Evolutionary conservation across 2,329 filamentous ascomycete species (phyloP), one percentile per base, ranked within the genome.

Genomic region (Fusarium sp.): DNA sequence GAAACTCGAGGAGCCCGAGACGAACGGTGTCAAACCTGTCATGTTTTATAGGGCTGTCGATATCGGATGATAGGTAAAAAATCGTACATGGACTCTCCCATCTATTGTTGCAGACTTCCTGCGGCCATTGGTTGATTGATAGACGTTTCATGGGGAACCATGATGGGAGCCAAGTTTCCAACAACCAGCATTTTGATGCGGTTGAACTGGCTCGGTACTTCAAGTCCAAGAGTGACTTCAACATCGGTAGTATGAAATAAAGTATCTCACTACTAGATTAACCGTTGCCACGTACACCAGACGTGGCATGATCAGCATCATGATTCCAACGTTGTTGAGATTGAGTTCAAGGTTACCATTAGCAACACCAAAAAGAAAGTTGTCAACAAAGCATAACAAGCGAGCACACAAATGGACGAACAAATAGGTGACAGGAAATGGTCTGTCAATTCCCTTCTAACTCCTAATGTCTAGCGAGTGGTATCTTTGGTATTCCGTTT

Each of bases 401-500:
- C 20, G 31, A 8, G 11, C 1, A 8, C 25, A 29, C 27, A 29
- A 11, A 6, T 14, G 36, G 16, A 40, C 14, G 20, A 9, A n/a
- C 42, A 46, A 25, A 25, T 13, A 18, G 33, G 51, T 68, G 68
- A 67, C 69, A 71, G 66, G 63, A 62, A 57, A 61, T 40, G 44
- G 56, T 68, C 61, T 74, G 65, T 72, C 72, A 64, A 66, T 71
- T 73, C 50, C 62, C 62, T 67, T 75, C 65, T 74, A 76, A 72
- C 71, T 69, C 75, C 75, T 75, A 67, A 65, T 75, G 70, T 78
- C 76, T 79, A 80, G 78, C 78, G 78, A 80, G 79, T 77, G 78
- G 76, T 76, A 78, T 79, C 77, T 78, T 79, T 77, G 77, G 76
- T 79, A 70, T 75, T 73, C 68, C 62, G 56, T 66, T 66, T 67